These are phyloP conservation scores for Cymodocea nodosa DNA, from an alignment of 116 monocot genomes.

Conservation along the genomic window DNA sequence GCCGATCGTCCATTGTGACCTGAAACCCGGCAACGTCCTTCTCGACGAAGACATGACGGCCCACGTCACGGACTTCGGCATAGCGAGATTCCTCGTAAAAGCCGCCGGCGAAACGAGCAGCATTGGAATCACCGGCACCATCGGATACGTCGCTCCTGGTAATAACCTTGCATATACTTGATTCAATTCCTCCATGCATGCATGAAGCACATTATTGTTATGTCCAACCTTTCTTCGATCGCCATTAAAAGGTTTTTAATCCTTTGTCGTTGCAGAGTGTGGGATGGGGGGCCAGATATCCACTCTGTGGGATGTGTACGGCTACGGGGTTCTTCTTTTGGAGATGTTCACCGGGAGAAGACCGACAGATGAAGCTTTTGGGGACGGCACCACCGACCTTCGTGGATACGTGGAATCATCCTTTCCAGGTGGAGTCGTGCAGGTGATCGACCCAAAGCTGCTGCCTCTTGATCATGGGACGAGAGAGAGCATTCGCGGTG, in stretches of 20 bases:
- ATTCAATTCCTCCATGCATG: too few species aligned
- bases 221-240: too few species aligned
- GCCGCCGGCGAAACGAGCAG: background rate
- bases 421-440: slow-evolving; percentile 12
- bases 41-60: slow-evolving; percentile 15
- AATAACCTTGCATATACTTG: background rate
- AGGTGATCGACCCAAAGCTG: slow-evolving; percentile 10
- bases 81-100: slow-evolving; percentile 9
- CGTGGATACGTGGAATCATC: slow-evolving; percentile 3
- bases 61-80: slow-evolving; percentile 13
- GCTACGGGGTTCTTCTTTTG: slow-evolving; percentile 19
- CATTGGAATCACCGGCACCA: slow-evolving; percentile 8
- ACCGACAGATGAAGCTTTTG: slow-evolving; percentile 17
- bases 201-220: too few species aligned
- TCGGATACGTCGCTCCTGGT: slow-evolving; percentile 26
- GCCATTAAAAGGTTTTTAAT: background rate
- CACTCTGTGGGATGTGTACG: slow-evolving; percentile 13
- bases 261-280: slow-evolving; percentile 12
- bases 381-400: slow-evolving; percentile 3
- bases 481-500: background rate
- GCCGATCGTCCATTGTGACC: slow-evolving; percentile 16
- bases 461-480: background rate
- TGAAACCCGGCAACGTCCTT: slow-evolving; percentile 23
- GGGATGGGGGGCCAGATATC: slow-evolving; percentile 13
- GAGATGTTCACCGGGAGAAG: slow-evolving; percentile 22